Evolutionary conservation across 2,329 filamentous ascomycete genomes (phyloP), one percentile per base, ranked within the genome.

Genomic region (Talaromyces sp.): DNA sequence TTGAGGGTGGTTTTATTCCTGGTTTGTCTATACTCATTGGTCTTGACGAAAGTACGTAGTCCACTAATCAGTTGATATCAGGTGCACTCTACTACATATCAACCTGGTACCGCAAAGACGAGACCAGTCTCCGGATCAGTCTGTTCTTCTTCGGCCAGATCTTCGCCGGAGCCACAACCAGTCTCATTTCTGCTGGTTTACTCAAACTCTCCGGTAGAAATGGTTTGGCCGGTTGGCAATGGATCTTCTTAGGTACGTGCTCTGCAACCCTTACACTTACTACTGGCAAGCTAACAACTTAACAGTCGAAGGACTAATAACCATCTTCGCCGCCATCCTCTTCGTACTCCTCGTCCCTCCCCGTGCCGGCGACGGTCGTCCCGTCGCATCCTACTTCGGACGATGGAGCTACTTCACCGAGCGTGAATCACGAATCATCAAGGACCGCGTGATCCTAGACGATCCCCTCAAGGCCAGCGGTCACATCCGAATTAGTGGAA

Each of bases 61-160:
- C 17, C 2, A 4, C n/a, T 36, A 10, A 36, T 22, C 1, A 31
- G 1, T 8, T 22, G 8, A n/a, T 56, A 13, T 1, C n/a, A 74
- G 72, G 73, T n/a, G 74, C 73, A n/a, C 64, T 76, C 3, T 76
- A 76, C 54, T 75, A 83, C 2, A 73, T 86, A 1, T 84, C 83
- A 0, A 83, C 81, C 0, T 86, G 84, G 84, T 86, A 86, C 71
- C 85, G 82, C 0, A 79, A 78, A 2, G 75, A 77, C 2, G 84
- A 86, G 70, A 82, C 81, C 0, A 82, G 81, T 63, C 82, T 85
- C 66, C 79, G 84, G 8, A 80, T 85, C 58, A 83, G 82, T 71
- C 71, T 85, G 38, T 86, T 86, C 72, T 86, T 83, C 74, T 83
- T 86, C 64, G 85, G 84, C 11, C 85, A 85, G 69, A 80, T 84